These are phyloP conservation scores for Lipomyces yamanashiensis DNA, from an alignment of 805 yeast species.

Conservation along the genomic window DNA sequence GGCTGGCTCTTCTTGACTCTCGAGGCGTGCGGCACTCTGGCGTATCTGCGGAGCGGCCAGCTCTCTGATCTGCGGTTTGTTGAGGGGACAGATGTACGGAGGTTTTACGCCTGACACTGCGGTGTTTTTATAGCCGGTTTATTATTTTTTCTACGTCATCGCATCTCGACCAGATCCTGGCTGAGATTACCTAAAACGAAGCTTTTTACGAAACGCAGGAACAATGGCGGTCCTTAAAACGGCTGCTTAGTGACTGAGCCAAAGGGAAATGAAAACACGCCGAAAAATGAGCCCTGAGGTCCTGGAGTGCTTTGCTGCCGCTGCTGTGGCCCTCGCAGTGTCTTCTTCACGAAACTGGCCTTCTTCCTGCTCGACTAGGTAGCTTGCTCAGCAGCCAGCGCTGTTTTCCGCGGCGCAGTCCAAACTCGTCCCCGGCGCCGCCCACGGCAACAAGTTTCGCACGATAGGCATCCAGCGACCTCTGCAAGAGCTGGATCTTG, in stretches of 20 bases:
- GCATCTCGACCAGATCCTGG: constrained; percentile 6
- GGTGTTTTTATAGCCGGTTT: neutral
- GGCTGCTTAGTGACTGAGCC: no score
- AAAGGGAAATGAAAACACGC: no score
- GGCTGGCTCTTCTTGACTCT: neutral
- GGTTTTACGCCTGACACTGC: no score
- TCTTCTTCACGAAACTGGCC: neutral
- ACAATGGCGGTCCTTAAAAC: no score
- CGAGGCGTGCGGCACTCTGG: constrained; percentile 4
- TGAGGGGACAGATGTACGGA: neutral
- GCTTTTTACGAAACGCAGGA: no score
- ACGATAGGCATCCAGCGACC: constrained; percentile 29
- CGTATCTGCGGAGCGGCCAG: constrained; percentile 1
- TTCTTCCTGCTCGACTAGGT: neutral
- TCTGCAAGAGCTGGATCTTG: constrained; percentile 27
- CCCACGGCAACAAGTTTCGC: constrained; percentile 22
- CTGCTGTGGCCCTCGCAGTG: neutral
- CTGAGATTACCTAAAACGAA: neutral
- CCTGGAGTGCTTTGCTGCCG: neutral
- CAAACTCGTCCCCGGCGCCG: constrained; percentile 14
- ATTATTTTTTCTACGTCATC: constrained; percentile 4
- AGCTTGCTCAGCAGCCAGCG: constrained; percentile 16
- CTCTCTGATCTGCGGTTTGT: constrained; percentile 13
- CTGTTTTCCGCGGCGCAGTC: constrained; percentile 23
- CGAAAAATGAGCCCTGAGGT: no score